Base-by-base conservation (phyloP, 2,329 filamentous ascomycete genomes). In the Paraphoma chrysanthemicola region DNA sequence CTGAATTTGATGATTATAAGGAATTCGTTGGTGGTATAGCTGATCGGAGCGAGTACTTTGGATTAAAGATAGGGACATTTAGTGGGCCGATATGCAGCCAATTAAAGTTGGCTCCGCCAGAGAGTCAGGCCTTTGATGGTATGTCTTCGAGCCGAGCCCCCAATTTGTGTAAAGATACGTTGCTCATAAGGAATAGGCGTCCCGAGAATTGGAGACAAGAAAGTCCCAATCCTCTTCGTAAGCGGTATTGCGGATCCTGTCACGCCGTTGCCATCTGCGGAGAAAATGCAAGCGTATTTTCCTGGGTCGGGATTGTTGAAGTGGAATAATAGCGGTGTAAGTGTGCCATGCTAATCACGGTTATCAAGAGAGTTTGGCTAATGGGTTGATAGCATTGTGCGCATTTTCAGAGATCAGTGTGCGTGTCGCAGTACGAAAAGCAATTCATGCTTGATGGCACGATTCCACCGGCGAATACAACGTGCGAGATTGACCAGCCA, bases 161-260 rank as follows among this genome's bases (percentile, higher is more conserved):
- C 4, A n/a, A 16, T 7, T 42, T 42, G 4, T 9, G 16, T 16
- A 16, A 17, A 11, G 8, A 8, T 7, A 42, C 8, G 14, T 42
- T 48, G 12, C 42, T 54, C 18, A 54, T 31, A 5, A 43, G 16
- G 7, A 23, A 14, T 12, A 46, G 60, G 57, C 18, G 39, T 60
- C 8, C 58, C 56, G 10, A 53, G 49, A 41, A 44, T 58, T 0
- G 17, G 51, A 1, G 46, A 31, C 41, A 62, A 57, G 4, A 52
- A 45, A 11, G 51, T 55, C 14, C 61, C 63, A 6, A 60, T 64
- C 8, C 16, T 66, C 1, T 63, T 59, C 18, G 44, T 66, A 4
- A 59, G 48, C 18, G 42, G 50, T 8, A 44, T 53, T 11, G 47
- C 82, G 23, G 85, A 87, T 56, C 85, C 86, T 0, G 81, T 88